These are phyloP conservation scores for Pestalotiopsis sp. DNA, from an alignment of 2,329 filamentous ascomycete species.

Conservation along the genomic window DNA sequence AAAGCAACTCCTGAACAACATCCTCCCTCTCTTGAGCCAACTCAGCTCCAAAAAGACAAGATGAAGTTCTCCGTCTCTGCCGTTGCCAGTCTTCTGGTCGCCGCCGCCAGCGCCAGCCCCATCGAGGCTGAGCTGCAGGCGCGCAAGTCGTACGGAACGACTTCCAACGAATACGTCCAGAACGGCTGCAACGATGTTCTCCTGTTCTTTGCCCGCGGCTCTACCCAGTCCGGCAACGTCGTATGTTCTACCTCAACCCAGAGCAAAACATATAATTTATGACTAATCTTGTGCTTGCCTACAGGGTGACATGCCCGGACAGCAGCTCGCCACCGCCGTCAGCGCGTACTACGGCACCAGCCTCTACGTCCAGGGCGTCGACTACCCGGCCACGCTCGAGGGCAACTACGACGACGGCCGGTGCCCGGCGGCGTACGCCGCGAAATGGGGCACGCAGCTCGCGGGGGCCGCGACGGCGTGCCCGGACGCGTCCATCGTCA, in stretches of 20 bases:
- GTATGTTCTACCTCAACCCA: neutral
- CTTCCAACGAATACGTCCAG: slow-evolving; percentile 1
- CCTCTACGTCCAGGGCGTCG: slow-evolving; percentile 16
- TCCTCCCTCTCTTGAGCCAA: neutral
- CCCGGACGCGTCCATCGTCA: slow-evolving; percentile 34
- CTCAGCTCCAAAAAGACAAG: neutral
- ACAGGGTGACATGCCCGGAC: slow-evolving; percentile 8
- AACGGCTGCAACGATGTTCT: slow-evolving; percentile 8
- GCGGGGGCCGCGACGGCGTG: slow-evolving; percentile 32
- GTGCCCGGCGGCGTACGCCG: slow-evolving; percentile 29
- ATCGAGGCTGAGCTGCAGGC: slow-evolving; percentile 5
- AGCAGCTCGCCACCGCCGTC: slow-evolving; percentile 6
- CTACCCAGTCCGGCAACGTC: slow-evolving; percentile 5
- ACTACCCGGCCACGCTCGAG: slow-evolving; percentile 31
- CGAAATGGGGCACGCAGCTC: slow-evolving; percentile 31
- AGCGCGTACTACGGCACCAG: slow-evolving; percentile 4
- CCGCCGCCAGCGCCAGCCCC: slow-evolving; percentile 2
- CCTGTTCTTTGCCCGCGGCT: slow-evolving; percentile 7
- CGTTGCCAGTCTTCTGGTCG: slow-evolving; percentile 2
- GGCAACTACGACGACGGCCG: slow-evolving; percentile 31
- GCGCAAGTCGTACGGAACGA: slow-evolving; percentile 8
- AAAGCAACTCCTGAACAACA: neutral
- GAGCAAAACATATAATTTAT: neutral
- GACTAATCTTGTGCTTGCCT: neutral
- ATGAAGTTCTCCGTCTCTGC: slow-evolving; percentile 7